Base-by-base conservation (phyloP, 2,329 filamentous ascomycete species). In the Dryadomyces quercivorus region DNA sequence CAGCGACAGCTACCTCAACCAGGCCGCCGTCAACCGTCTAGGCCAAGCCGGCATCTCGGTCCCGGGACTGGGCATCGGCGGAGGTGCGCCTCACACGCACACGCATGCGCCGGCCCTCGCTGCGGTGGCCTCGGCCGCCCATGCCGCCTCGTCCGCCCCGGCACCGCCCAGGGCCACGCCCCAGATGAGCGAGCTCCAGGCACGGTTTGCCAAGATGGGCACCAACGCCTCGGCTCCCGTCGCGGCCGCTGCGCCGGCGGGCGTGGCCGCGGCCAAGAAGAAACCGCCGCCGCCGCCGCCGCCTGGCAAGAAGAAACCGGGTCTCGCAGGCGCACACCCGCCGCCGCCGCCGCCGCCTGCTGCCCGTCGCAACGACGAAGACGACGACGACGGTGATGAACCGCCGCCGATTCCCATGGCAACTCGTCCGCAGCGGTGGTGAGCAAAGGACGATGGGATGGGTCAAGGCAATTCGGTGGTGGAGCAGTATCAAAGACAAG, bases 31-130 rank as follows among this genome's bases (percentile, higher is more conserved):
- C 54, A 75, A 71, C 56, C 77, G 88, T 45, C 74, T 96, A 9
- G 80, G 83, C 12, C 77, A 81, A 42, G 84, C 87, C 1, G 90
- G 90, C 1, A 75, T 95, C 6, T 86, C 84, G 0, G 88, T 95
- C 0, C 85, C 89, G 0, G 85, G 78, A 0, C 72, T 95, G 4
- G 86, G 86, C 5, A 94, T 95, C 57, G 83, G 81, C 3, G 59
- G 46, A 61, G 54, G 40, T 8, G 26, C 26, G 26, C 8, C 26
- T 8, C 26, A 31, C 26, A 5, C 26, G 26, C 26, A 31, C 8
- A 31, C 8, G 26, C 26, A 31, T 60, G 52, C 50, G 51, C 18
- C 42, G 7, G 18, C 56, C 13, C 13, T 59, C 3, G 43, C 59
- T 2, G 38, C 58, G 6, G 55, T 57, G 9, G 44, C 54, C 1